Evolutionary conservation across 495 filamentous ascomycete species (phyloP), one percentile per base, ranked within the genome.

Genomic region (Hypoxylon fuscum): DNA sequence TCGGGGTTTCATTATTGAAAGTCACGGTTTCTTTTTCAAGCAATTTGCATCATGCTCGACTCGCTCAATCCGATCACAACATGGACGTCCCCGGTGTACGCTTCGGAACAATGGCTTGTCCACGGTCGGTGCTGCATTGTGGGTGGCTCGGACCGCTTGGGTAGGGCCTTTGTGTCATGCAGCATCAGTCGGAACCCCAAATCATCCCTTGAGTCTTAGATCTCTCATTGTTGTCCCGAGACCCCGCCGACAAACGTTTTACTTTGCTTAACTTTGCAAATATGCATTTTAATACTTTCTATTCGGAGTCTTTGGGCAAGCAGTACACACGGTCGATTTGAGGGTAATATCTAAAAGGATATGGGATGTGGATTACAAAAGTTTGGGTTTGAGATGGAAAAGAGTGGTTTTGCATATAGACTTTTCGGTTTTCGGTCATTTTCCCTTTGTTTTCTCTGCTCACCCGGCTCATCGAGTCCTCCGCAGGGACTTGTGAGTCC

Each of bases 331-430:
- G 56, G 60, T 60, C 58, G 61, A 55, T 55, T 21, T 44, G 31
- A 57, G 61, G 59, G 49, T 48, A 50, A 53, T 70, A 54, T 64
- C 43, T 57, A 64, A 63, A 65, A 53, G 45, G 41, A 46, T 59
- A 45, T 66, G 58, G 71, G 67, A 60, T 69, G n/a, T n/a, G 62
- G 69, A 42, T 48, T 71, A 62, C 59, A 73, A 66, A 70, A 72
- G 70, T 56, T 58, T 60, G 55, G 60, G 75, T 43, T 49, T 71
- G 62, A 64, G 62, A 55, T 45, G 75, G 72, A 71, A 79, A 78
- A 72, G 65, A 71, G 68, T 59, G 68, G 67, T 45, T 50, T 68
- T 63, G 75, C 76, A 78, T 78, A 76, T 78, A 77, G 74, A 80
- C 71, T 66, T 72, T 63, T 27, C 31, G 60, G 64, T 46, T 69